These are phyloP conservation scores for Linum usitatissimum DNA, from an alignment of 345 rosid species.

Conservation along the genomic window DNA sequence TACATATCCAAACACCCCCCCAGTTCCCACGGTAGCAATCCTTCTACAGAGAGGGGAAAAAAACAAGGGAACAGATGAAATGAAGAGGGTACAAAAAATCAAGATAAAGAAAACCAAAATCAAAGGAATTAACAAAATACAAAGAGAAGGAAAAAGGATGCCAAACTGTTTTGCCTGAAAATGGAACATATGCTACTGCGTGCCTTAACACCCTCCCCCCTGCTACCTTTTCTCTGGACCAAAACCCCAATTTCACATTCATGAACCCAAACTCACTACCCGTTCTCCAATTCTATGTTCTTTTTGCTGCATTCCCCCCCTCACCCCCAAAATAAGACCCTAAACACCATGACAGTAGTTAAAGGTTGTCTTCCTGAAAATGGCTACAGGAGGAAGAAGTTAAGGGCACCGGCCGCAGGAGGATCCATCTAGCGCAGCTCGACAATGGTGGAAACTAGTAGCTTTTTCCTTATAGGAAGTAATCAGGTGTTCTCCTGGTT, in stretches of 20 bases:
- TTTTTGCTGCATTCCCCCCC: too few species aligned
- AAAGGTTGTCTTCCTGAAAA: not conserved
- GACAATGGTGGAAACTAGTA: not conserved
- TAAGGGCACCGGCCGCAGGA: not conserved
- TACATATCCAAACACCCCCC: not conserved
- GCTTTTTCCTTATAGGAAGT: conserved; percentile 1
- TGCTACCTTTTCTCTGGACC: not conserved
- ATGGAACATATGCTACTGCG: not conserved
- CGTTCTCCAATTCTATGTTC: too few species aligned
- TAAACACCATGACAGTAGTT: too few species aligned
- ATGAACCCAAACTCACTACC: too few species aligned
- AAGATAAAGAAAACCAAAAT: not conserved
- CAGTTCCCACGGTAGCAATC: not conserved
- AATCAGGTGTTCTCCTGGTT: conserved; percentile 6
- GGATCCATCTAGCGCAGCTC: not conserved
- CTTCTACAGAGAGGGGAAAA: not conserved
- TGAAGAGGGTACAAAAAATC: not conserved
- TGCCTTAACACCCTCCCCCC: not conserved
- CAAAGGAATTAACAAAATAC: not conserved
- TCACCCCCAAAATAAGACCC: not conserved
- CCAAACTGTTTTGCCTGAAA: not conserved
- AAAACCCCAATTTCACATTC: not conserved
- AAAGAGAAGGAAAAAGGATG: not conserved
- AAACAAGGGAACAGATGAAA: not conserved
- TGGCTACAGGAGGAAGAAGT: not conserved